Evolutionary conservation across 352 stramenopile species (phyloP), one percentile per base, ranked within the genome.

Genomic region (Phytophthora syringae): DNA sequence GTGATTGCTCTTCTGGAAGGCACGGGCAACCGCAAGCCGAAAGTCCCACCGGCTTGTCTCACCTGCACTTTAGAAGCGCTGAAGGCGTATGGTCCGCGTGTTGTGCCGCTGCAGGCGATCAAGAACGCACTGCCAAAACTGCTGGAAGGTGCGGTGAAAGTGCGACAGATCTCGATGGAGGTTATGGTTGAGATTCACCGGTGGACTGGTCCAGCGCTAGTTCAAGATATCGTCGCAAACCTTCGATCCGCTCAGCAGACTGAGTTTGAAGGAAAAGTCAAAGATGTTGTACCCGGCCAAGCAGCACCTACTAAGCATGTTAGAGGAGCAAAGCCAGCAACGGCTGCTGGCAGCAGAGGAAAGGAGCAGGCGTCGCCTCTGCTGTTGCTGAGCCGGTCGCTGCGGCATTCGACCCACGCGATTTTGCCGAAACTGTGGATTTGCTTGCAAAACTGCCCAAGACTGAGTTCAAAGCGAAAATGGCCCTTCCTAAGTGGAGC

Each of bases 1-100:
- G 72, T 94, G 10, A 67, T 36, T 5, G 80, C 86, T 20, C 56
- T 96, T 1, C 72, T 96, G 20, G 87, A 95, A 85, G 89, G 87
- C 25, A 92, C 86, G 2, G 91, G 88, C 39, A 94, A 95, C 62
- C 90, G 89, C 39, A 96, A 96, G 51, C 89, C 87, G 1, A 96
- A 96, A 27, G 87, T 94, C 0, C 87, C 89, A 18, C 86, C 89
- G 11, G 86, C 83, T 0, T 95, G 89, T 79, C 69, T 83, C 0
- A 66, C 70, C 3, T 82, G 70, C 49, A 83, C 88, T 12, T 59
- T 95, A 0, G 87, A 95, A 32, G 74, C 79, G 7, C 72, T 96
- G 21, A 90, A 91, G 55, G 83, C 79, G 7, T 96, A 94, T 48
- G 89, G 89, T n/a, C 87, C 87, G 1, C 79, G 77, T 12, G 74